Base-by-base conservation (phyloP, 176 grass and related monocot species). In the Melocanna baccifera region DNA sequence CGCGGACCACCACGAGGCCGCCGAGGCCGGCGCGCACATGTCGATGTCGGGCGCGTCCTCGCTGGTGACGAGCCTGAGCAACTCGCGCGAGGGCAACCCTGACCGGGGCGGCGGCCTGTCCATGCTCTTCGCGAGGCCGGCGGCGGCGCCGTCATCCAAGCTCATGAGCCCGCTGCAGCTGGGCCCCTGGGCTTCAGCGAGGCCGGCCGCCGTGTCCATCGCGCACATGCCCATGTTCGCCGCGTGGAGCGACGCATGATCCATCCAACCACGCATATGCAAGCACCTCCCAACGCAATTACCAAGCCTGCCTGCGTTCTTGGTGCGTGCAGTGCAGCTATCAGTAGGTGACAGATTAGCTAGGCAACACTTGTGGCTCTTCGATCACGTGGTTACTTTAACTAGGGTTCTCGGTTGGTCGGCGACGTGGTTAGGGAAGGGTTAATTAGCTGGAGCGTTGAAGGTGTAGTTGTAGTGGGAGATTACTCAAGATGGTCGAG, bases 221-320 rank as follows among this genome's bases (percentile, higher is more conserved):
- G 77, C 93, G 26, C 93, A 99, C 77, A 85, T 99, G 91, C 93
- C 96, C 14, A 28, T 96, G 26, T 99, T 99, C 71, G 86, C 93
- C 66, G 90, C 97, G 9, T 99, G 97, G 97, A 89, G 91, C 19
- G 97, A 99, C 84, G 86, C 91, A 6, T 99, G 74, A 95, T 36
- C 14, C 1, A 28, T 4, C n/a, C 58, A 19, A 37, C 16, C 40
- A 29, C 12, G 41, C 57, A 30, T 11, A 59, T 16, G n/a, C 34
- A 15, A 22, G 16, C 5, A 16, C 61, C 26, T 75, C 51, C 52
- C 73, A 34, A 28, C 15, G 41, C 25, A 28, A 6, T 13, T 25
- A n/a, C 36, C 66, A 58, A 40, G 20, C 81, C 55, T 23, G 34
- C 81, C 41, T 23, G 50, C 53, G 41, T 71, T 25, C 68, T 3